phyloP scores from a whole-genome alignment of 176 grass and related monocot species.

The Secale cereale region DNA sequence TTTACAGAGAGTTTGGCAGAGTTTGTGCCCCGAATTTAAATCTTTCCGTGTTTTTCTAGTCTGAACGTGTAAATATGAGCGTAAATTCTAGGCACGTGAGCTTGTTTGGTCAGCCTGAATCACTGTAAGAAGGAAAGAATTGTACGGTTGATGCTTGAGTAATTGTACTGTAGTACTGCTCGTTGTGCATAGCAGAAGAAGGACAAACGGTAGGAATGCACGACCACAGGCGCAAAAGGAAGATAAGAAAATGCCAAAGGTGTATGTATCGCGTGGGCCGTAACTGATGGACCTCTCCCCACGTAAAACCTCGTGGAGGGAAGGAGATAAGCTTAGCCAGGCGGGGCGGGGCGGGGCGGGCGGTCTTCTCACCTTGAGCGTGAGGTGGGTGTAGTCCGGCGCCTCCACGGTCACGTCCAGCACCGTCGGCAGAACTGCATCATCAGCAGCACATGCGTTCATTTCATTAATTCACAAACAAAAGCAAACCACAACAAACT shows the following conservation, averaged over 20 bases:
- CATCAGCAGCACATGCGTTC: not conserved
- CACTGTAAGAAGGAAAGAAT: too few species aligned
- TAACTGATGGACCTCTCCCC: not conserved
- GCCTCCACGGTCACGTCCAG: constrained; percentile 84
- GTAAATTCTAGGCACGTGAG: not conserved
- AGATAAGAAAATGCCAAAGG: not conserved
- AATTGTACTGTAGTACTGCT: not conserved
- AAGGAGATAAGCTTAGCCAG: not conserved
- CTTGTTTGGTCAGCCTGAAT: not conserved
- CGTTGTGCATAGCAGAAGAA: not conserved
- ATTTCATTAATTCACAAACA: not conserved
- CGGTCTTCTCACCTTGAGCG: constrained; percentile 63
- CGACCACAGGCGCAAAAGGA: not conserved
- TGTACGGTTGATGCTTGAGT: too few species aligned
- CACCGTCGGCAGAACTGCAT: constrained; percentile 78
- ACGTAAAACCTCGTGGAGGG: not conserved
- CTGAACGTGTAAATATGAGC: not conserved
- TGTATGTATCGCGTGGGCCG: not conserved
- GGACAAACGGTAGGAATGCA: not conserved
- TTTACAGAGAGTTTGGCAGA: too few species aligned
- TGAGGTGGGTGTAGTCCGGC: constrained; percentile 79
- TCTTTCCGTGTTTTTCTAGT: too few species aligned
- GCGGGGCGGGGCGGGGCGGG: not conserved
- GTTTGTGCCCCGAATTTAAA: too few species aligned
- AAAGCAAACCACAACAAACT: not conserved